These are phyloP conservation scores for Microthyrium microscopicum DNA, from an alignment of 2,329 filamentous ascomycete genomes.

Conservation along the genomic window DNA sequence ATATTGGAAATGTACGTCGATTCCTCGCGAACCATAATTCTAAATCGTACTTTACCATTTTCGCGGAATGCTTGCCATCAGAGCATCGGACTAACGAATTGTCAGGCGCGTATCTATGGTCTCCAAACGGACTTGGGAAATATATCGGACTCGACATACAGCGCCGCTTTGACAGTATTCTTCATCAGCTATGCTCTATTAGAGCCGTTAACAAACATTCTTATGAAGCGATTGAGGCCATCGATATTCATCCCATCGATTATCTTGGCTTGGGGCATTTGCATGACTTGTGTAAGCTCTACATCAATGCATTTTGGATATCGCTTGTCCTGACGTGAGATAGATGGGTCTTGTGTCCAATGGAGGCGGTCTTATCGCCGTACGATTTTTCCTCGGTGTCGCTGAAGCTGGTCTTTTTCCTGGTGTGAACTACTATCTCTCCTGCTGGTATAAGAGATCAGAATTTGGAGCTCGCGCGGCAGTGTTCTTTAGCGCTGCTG, in stretches of 20 bases:
- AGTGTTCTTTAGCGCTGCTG: constrained; percentile 71
- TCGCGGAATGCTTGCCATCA: too few relatives aligned
- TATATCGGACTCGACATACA: constrained; percentile 37
- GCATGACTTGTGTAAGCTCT: too few relatives aligned
- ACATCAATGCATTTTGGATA: constrained; percentile 14
- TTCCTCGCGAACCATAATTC: too few relatives aligned
- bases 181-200: constrained; percentile 74
- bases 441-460: constrained; percentile 65
- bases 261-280: constrained; percentile 56
- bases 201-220: constrained; percentile 60
- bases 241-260: constrained; percentile 68
- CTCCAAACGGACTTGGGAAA: constrained; percentile 18
- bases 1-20: constrained; percentile 9
- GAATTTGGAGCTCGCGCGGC: constrained; percentile 70
- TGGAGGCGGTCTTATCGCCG: constrained; percentile 48
- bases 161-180: constrained; percentile 55
- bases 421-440: constrained; percentile 60
- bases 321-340: not conserved
- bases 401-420: constrained; percentile 52
- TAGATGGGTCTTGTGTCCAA: constrained; percentile 47
- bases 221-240: constrained; percentile 61
- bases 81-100: too few relatives aligned
- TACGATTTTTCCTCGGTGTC: constrained; percentile 50
- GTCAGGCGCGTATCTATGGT: constrained; percentile 27
- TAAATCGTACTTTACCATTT: not conserved